These are phyloP conservation scores for Melampsora larici-populina DNA, from an alignment of 1,284 basidiomycete species.

Conservation along the genomic window DNA sequence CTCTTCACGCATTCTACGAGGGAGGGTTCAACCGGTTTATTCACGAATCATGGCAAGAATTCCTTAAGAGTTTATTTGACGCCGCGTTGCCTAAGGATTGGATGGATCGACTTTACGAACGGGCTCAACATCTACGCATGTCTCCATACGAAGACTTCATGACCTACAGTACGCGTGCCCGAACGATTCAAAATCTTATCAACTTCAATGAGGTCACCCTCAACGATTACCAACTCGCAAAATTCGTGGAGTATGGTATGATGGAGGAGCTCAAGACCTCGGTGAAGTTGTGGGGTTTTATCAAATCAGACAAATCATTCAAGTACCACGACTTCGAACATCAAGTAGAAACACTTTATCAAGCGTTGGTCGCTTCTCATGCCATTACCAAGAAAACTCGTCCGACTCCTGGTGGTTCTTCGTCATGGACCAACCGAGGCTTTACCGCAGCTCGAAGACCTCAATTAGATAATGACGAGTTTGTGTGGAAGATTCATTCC, in stretches of 20 bases:
- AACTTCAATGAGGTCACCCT: neutral
- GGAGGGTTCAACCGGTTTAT: neutral
- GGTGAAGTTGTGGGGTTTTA: neutral
- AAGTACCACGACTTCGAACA: neutral
- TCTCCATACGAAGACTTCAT: neutral
- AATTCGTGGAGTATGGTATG: neutral
- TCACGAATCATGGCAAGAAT: neutral
- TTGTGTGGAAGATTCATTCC: slow-evolving; percentile 12
- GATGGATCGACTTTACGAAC: neutral
- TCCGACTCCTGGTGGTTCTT: neutral
- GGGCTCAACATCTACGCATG: neutral
- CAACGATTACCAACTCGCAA: neutral
- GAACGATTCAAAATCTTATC: neutral
- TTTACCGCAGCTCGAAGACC: neutral
- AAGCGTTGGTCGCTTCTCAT: neutral
- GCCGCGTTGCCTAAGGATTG: neutral
- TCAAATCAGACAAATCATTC: neutral
- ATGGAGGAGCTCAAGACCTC: neutral
- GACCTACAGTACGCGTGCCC: neutral
- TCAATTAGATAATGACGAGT: neutral
- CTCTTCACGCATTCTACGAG: slow-evolving; percentile 3
- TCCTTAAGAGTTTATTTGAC: neutral
- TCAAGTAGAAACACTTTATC: neutral
- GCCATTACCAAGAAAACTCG: neutral
- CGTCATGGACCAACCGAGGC: neutral